Evolutionary conservation across 2,329 filamentous ascomycete species (phyloP).

Genomic region (Arthrobotrys sinensis): DNA sequence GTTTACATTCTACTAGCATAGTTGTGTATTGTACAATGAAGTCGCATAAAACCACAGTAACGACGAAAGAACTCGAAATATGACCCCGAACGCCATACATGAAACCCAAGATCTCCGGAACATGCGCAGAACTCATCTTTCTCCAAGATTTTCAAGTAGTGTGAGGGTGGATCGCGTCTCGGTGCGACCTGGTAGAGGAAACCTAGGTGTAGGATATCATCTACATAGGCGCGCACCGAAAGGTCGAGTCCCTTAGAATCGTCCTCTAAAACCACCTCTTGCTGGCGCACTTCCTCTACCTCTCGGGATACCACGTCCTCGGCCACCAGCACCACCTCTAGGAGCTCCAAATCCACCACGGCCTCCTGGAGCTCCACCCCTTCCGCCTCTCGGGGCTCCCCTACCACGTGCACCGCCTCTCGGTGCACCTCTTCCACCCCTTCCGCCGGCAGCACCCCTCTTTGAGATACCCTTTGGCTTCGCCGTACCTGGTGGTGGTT

Average conservation of each 20-base stretch:
- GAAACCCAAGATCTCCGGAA: conserved; percentile 43
- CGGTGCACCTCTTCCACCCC: conserved; percentile 44
- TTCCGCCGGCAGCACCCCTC: conserved; percentile 39
- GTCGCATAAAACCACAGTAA: conserved; percentile 24
- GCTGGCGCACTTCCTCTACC: conserved; percentile 58
- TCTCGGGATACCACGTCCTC: conserved; percentile 56
- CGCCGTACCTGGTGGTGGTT: conserved; percentile 44
- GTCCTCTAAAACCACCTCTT: conserved; percentile 57
- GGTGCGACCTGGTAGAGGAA: neutral
- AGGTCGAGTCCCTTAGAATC: conserved; percentile 14
- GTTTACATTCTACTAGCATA: conserved; percentile 54
- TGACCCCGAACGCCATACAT: conserved; percentile 52
- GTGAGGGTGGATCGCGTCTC: neutral
- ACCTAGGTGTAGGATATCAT: neutral
- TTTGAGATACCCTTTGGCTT: conserved; percentile 56
- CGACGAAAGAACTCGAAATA: conserved; percentile 33
- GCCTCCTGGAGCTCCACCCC: conserved; percentile 45
- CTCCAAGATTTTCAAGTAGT: neutral
- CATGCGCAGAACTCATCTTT: conserved; percentile 24
- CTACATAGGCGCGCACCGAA: neutral
- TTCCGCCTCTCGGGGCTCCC: conserved; percentile 55
- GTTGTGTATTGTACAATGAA: conserved; percentile 55
- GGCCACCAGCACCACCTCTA: conserved; percentile 50
- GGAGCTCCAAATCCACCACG: conserved; percentile 51
- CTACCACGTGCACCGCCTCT: conserved; percentile 47